phyloP scores from a whole-genome alignment of 148 eudicot species.

The Hydrangea macrophylla region DNA sequence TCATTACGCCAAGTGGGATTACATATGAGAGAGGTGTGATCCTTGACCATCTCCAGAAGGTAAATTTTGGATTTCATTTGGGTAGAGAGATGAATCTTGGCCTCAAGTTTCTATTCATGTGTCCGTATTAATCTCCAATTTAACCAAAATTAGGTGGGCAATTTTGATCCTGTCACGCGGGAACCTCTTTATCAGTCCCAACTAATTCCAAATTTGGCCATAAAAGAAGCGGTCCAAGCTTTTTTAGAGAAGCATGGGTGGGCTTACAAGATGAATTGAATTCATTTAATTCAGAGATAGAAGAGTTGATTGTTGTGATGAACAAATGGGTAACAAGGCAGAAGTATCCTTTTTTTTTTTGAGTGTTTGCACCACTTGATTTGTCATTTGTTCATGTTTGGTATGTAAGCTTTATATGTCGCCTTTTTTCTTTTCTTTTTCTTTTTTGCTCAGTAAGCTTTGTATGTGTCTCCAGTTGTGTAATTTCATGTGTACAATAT shows the following conservation, averaged over 20 bases:
- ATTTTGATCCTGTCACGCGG: constrained; percentile 78
- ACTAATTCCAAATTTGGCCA: constrained; percentile 72
- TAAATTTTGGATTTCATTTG: constrained; percentile 14
- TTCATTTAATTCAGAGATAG: not conserved
- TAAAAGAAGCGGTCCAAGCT: constrained; percentile 77
- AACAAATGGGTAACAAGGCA: not conserved
- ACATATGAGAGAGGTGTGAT: constrained; percentile 88
- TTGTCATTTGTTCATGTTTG: not conserved
- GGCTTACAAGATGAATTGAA: constrained; percentile 61
- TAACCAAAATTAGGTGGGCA: constrained; percentile 50
- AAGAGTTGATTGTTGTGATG: not conserved
- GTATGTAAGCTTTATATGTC: not conserved
- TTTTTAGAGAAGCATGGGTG: constrained; percentile 74
- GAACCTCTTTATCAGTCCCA: constrained; percentile 50
- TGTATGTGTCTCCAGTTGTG: no score
- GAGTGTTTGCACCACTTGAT: not conserved
- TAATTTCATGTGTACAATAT: no score
- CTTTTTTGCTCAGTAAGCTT: no score
- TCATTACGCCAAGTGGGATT: constrained; percentile 84
- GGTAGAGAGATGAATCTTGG: not conserved
- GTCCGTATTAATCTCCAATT: not conserved
- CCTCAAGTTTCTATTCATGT: not conserved
- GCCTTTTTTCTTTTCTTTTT: no score
- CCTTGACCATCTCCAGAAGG: constrained; percentile 78
- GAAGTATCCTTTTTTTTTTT: not conserved